phyloP scores from a whole-genome alignment of 257 asterid species.

The Coffea eugenioides region DNA sequence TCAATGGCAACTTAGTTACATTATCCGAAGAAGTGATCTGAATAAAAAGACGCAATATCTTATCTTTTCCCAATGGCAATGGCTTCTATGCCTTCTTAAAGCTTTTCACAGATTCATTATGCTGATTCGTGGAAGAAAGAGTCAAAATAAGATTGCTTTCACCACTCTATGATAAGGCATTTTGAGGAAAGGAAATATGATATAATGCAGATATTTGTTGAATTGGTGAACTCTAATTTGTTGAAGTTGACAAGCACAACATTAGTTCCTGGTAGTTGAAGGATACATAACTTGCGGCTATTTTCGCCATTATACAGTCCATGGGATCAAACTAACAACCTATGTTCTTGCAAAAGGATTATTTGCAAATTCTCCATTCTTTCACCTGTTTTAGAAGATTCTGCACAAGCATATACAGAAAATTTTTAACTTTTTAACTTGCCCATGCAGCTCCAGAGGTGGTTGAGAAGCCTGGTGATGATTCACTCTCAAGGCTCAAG shows the following conservation, averaged over 20 bases:
- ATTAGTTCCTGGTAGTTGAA: neutral
- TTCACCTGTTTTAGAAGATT: neutral
- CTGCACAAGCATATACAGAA: neutral
- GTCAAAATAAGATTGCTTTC: neutral
- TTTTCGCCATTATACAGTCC: neutral
- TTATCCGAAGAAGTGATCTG: neutral
- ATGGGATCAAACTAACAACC: neutral
- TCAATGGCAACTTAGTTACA: neutral
- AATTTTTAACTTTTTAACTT: neutral
- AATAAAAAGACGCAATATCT: neutral
- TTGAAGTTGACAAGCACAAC: neutral
- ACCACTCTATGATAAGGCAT: neutral
- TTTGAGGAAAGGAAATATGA: neutral
- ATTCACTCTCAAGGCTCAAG: constrained; percentile 70
- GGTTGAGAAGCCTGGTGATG: constrained; percentile 89
- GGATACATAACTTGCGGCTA: neutral
- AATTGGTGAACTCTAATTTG: neutral
- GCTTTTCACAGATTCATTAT: neutral
- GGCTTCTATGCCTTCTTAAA: neutral
- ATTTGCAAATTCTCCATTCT: neutral
- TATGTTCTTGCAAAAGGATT: neutral
- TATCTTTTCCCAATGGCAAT: neutral
- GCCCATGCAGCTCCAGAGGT: constrained; percentile 74
- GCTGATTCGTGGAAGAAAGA: neutral
- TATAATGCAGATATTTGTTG: neutral